Base-by-base conservation (phyloP, 352 stramenopile genomes). In the Globisporangium canariense region DNA sequence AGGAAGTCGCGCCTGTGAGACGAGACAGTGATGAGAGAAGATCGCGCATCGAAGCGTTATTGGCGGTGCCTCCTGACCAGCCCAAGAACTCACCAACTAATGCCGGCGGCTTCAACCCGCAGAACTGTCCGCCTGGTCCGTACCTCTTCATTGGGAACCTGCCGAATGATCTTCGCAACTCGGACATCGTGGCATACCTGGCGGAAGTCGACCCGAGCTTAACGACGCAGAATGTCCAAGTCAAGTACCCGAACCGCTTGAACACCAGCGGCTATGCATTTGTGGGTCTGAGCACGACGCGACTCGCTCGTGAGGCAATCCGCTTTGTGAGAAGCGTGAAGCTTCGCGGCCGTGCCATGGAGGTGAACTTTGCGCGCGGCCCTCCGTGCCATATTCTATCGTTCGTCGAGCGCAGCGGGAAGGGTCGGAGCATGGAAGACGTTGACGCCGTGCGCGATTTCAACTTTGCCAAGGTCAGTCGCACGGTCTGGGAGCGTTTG, bases 131-230 rank as follows among this genome's bases (percentile, higher is more conserved):
- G 20, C 83, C 86, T 0, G 77, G 79, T 11, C 75, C 80, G 20
- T 91, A 91, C 51, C 64, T 94, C 51, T 91, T 90, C 50, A 69
- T 94, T 4, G 82, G 83, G 25, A 88, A 87, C 52, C 60, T 94
- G 6, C 82, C 83, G 5, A 61, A 61, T 8, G 67, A 87, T 11
- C 77, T 74, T 0, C 62, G 61, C 0, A 72, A 54, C n/a, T 40
- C 38, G 3, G 82, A 91, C 2, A 75, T 93, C 62, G 68, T 75
- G 14, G 73, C 79, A 11, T 93, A 78, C 54, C 69, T 93, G 30
- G 57, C 64, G 7, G 60, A 69, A 2, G 74, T 90, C 11, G 80
- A 84, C 58, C 80, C 83, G 3, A 73, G 66, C 7, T 68, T 91
- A 36, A 73, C 69, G 52, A 52, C 25, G 11, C 71, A 71, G 36